phyloP scores from a whole-genome alignment of 495 filamentous ascomycete species.

The Penicillium antarcticum region DNA sequence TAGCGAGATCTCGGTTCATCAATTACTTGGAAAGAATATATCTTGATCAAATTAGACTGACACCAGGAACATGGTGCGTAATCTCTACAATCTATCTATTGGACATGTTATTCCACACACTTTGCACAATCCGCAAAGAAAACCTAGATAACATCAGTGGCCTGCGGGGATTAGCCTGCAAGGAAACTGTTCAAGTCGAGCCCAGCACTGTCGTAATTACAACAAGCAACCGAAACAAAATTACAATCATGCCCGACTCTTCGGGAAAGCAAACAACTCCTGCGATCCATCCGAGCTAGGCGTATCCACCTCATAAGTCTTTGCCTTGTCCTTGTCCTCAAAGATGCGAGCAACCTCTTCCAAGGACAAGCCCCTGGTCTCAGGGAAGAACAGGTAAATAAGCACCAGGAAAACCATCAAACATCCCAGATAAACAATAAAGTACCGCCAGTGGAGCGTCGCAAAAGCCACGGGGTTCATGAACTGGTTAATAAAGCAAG shows the following conservation, averaged over 20 bases:
- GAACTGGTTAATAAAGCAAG: slow-evolving; percentile 51
- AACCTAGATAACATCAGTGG: slow-evolving; percentile 4
- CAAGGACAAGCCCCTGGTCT: slow-evolving; percentile 59
- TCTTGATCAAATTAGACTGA: not conserved
- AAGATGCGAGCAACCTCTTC: slow-evolving; percentile 60
- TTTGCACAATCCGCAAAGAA: slow-evolving; percentile 1
- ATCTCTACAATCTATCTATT: slow-evolving; percentile 8
- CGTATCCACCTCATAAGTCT: not conserved
- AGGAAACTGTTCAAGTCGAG: slow-evolving; percentile 1
- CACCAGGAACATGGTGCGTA: not conserved
- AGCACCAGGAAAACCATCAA: slow-evolving; percentile 50
- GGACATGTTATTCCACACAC: slow-evolving; percentile 1
- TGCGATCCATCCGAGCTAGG: not conserved
- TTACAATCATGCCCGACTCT: slow-evolving; percentile 2
- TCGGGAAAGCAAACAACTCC: not conserved
- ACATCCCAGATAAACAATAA: slow-evolving; percentile 55
- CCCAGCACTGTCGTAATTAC: slow-evolving; percentile 11
- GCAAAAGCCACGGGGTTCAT: slow-evolving; percentile 55
- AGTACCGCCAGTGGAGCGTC: slow-evolving; percentile 50
- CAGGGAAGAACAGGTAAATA: slow-evolving; percentile 62
- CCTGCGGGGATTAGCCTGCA: slow-evolving; percentile 1
- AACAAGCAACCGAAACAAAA: slow-evolving; percentile 10
- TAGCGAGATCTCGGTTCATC: no score
- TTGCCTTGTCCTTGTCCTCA: slow-evolving; percentile 20
- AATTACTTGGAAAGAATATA: no score